These are phyloP conservation scores for Neurospora sp. DNA, from an alignment of 2,329 filamentous ascomycete species.

Conservation along the genomic window DNA sequence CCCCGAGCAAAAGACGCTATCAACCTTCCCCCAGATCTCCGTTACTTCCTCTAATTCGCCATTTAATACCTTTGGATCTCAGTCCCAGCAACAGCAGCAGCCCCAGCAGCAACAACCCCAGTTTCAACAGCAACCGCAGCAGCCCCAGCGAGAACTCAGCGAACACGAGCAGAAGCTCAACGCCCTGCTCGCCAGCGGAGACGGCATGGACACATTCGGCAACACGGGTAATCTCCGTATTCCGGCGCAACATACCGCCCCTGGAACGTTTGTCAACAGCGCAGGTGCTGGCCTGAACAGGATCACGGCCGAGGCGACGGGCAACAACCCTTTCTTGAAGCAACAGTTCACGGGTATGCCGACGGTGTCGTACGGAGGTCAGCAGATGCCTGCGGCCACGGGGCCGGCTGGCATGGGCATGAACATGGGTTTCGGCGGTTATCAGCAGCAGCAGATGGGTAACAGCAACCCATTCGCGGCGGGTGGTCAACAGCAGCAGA, in stretches of 20 bases:
- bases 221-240: constrained; percentile 96
- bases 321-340: constrained; percentile 82
- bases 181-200: constrained; percentile 72
- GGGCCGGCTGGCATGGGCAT: constrained; percentile 48
- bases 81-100: constrained; percentile 35
- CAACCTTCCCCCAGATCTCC: constrained; percentile 37
- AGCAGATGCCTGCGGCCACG: constrained; percentile 45
- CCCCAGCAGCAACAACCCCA: constrained; percentile 33
- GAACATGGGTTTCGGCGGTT: constrained; percentile 26
- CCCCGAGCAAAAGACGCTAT: constrained; percentile 74
- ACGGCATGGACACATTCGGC: constrained; percentile 94
- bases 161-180: constrained; percentile 72
- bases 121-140: constrained; percentile 28
- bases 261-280: constrained; percentile 93
- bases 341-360: constrained; percentile 76
- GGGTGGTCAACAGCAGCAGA: constrained; percentile 33
- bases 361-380: constrained; percentile 42
- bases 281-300: constrained; percentile 71
- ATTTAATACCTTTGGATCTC: constrained; percentile 23
- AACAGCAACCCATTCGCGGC: constrained; percentile 50
- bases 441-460: constrained; percentile 1
- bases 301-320: constrained; percentile 61
- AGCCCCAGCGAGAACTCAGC: constrained; percentile 46
- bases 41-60: constrained; percentile 2
- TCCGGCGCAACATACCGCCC: constrained; percentile 90